Evolutionary conservation across 2,329 filamentous ascomycete species (phyloP).

Genomic region (Hypoxylon sp.): DNA sequence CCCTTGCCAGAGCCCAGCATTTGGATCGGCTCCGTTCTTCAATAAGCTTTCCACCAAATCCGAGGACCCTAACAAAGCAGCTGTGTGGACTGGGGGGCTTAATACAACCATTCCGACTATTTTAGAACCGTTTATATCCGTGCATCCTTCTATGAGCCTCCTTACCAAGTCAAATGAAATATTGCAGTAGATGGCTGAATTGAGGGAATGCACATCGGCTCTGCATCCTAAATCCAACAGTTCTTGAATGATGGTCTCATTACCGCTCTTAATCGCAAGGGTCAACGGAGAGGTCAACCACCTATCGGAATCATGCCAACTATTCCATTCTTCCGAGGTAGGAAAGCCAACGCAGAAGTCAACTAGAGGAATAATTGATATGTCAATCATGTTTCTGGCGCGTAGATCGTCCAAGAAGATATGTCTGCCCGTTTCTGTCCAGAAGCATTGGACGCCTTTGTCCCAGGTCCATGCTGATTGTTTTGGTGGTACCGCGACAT

Average conservation of each 20-base stretch:
- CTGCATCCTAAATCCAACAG: slow-evolving; percentile 13
- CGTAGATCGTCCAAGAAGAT: no score
- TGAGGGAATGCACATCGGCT: slow-evolving; percentile 9
- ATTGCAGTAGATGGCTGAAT: not conserved
- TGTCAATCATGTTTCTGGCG: not conserved
- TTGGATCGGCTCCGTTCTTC: slow-evolving; percentile 13
- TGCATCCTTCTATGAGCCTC: slow-evolving; percentile 11
- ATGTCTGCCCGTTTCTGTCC: no score
- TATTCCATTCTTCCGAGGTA: not conserved
- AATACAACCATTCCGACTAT: not conserved
- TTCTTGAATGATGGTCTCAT: not conserved
- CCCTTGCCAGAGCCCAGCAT: slow-evolving; percentile 7
- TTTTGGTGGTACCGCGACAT: slow-evolving; percentile 2
- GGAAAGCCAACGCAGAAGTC: not conserved
- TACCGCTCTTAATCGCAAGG: not conserved
- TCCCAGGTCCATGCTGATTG: not conserved
- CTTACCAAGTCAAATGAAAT: not conserved
- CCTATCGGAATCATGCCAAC: slow-evolving; percentile 11
- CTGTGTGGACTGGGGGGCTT: not conserved
- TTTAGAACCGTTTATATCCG: slow-evolving; percentile 14
- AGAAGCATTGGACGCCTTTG: not conserved
- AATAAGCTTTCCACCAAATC: slow-evolving; percentile 7
- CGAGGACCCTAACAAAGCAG: not conserved
- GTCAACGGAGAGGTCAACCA: not conserved
- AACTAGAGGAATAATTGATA: not conserved